Evolutionary conservation across 495 filamentous ascomycete species (phyloP), one percentile per base, ranked within the genome.

Genomic region (Entonaema liquescens): DNA sequence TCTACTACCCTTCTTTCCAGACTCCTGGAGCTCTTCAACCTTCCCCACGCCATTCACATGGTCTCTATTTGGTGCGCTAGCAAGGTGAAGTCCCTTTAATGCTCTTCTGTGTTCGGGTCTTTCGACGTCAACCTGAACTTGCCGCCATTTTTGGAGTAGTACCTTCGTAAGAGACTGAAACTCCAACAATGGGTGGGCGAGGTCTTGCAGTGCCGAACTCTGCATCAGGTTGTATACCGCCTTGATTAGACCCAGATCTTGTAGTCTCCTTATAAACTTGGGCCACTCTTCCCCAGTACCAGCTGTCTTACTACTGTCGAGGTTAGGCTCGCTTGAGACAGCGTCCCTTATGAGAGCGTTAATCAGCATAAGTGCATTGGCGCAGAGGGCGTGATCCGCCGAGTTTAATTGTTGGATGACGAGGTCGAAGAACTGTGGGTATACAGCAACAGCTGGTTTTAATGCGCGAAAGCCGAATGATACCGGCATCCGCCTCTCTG

Each of bases 281-380:
- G 94, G 92, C 96, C 96, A 99, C 76, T 98, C 94, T 71, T 89
- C 87, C 25, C 84, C 86, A 21, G 65, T 73, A 1, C 78, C 82
- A 61, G 55, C 68, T 1, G 72, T 74, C 71, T 78, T 82, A 17
- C 65, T 21, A 3, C 57, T 76, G 56, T 72, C 73, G 59, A 72
- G 56, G 55, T 71, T 57, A 56, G 70, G 15, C 56, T 95, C 93
- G 77, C 89, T 91, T n/a, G 91, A 89, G 55, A 98, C 90, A 2
- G 94, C 91, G 78, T 99, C 96, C 52, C 95, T 87, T 85, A 98
- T 96, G 19, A 99, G 84, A 0, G 94, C 91, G 76, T 98, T 99
- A 75, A 99, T 92, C 63, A 99, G 83, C 82, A 96, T 94, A 36
- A 99, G 82, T 2, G 95, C 93, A 81, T 98, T 98, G 52, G 94